Evolutionary conservation across 306 rosid genomes (phyloP).

Genomic region (Inga oerstediana): DNA sequence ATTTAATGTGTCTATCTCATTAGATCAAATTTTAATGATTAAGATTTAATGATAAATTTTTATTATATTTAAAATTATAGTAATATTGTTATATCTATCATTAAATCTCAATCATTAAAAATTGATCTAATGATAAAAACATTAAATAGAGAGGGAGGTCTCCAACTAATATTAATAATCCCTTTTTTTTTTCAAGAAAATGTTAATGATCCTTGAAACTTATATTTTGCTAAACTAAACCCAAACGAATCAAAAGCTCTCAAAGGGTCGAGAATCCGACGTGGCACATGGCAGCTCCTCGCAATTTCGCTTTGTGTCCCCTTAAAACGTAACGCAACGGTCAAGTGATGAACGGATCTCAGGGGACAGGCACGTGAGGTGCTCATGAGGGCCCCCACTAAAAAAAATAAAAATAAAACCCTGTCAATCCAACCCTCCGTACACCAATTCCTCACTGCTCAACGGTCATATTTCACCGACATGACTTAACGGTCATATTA

Average conservation of each 20-base stretch:
- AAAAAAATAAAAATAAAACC: neutral
- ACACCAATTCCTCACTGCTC: slow-evolving; percentile 41
- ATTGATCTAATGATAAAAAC: too few relatives aligned
- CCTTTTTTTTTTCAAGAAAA: too few relatives aligned
- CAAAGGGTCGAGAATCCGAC: neutral
- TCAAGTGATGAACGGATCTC: slow-evolving; percentile 57
- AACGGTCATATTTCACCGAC: slow-evolving; percentile 93
- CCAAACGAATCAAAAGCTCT: neutral
- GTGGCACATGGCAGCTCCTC: neutral
- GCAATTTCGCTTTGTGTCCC: neutral
- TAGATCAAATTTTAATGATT: too few relatives aligned
- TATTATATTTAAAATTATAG: too few relatives aligned
- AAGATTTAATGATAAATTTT: too few relatives aligned
- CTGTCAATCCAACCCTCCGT: slow-evolving; percentile 39
- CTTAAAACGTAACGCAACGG: slow-evolving; percentile 52
- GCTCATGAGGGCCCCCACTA: slow-evolving; percentile 27
- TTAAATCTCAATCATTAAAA: too few relatives aligned
- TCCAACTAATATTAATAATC: too few relatives aligned
- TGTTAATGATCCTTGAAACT: neutral
- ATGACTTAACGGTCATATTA: slow-evolving; percentile 63
- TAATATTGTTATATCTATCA: too few relatives aligned
- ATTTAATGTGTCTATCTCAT: too few relatives aligned
- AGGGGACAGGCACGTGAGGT: slow-evolving; percentile 60
- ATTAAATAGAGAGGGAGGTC: too few relatives aligned
- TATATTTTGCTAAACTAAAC: neutral